phyloP scores from a whole-genome alignment of 768 basidiomycete genomes.

The Phylloporus scabripes region DNA sequence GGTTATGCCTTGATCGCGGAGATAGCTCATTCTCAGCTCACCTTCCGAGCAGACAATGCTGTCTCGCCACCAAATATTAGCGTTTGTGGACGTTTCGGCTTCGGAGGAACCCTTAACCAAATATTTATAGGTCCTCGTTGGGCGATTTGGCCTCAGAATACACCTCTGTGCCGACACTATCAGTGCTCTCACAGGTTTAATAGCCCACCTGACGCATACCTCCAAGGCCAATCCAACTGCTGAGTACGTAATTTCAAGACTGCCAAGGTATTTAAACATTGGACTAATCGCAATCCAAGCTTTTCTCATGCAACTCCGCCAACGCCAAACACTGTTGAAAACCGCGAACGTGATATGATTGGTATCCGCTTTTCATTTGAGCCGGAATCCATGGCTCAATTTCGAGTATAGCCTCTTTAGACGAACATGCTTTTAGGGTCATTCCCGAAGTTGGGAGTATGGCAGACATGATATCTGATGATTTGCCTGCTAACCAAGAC shows the following conservation, averaged over 20 bases:
- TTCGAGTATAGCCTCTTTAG: slow-evolving; percentile 54
- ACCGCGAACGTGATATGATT: slow-evolving; percentile 21
- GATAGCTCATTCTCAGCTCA: slow-evolving; percentile 44
- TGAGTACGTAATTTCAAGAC: slow-evolving; percentile 12
- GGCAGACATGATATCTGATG: slow-evolving; percentile 87
- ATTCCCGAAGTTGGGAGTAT: slow-evolving; percentile 72
- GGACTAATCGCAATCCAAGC: slow-evolving; percentile 8
- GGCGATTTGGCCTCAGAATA: slow-evolving; percentile 48
- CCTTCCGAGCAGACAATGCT: slow-evolving; percentile 30
- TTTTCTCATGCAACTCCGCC: slow-evolving; percentile 2
- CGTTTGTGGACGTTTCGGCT: slow-evolving; percentile 29
- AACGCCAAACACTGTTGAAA: slow-evolving; percentile 3
- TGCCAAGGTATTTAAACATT: neutral
- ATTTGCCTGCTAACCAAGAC: slow-evolving; percentile 83
- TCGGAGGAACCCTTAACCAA: slow-evolving; percentile 1
- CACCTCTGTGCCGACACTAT: slow-evolving; percentile 80
- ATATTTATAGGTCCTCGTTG: slow-evolving; percentile 46
- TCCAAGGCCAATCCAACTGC: slow-evolving; percentile 33
- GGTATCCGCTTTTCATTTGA: slow-evolving; percentile 15
- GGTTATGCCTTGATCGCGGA: slow-evolving; percentile 71
- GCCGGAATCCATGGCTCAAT: slow-evolving; percentile 1
- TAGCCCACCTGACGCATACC: slow-evolving; percentile 43
- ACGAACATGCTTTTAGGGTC: slow-evolving; percentile 73
- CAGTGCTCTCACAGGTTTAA: slow-evolving; percentile 51
- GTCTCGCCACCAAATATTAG: slow-evolving; percentile 31